Conservation (phyloP, 2,329 filamentous ascomycete genomes). For the Xylariaceae sp. region DNA sequence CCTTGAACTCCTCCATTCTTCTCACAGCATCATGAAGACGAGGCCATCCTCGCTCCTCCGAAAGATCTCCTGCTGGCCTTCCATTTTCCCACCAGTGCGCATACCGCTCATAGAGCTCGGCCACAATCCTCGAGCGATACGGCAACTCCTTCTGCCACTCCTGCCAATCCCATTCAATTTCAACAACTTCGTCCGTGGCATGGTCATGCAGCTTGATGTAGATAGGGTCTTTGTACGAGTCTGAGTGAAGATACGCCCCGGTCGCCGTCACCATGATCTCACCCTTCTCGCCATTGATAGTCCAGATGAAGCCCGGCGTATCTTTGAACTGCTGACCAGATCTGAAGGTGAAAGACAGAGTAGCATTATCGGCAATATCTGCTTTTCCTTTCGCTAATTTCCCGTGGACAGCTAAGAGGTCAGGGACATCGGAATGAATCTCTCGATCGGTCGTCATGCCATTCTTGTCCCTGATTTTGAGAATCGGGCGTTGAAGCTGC, state of each 20-base stretch:
- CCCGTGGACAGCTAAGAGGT: slow-evolving; percentile 51
- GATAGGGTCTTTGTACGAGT: slow-evolving; percentile 47
- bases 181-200: slow-evolving; percentile 51
- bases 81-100: slow-evolving; percentile 43
- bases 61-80: slow-evolving; percentile 17
- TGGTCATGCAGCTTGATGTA: slow-evolving; percentile 60
- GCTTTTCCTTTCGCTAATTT: slow-evolving; percentile 41
- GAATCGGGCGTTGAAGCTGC: slow-evolving; percentile 52
- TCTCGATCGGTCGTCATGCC: slow-evolving; percentile 41
- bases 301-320: slow-evolving; percentile 55
- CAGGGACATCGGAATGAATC: slow-evolving; percentile 51
- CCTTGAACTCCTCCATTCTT: slow-evolving; percentile 32
- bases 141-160: slow-evolving; percentile 56
- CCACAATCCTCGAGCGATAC: slow-evolving; percentile 55
- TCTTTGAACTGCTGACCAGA: slow-evolving; percentile 57
- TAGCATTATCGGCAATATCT: slow-evolving; percentile 43
- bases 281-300: slow-evolving; percentile 58
- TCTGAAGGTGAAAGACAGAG: slow-evolving; percentile 53
- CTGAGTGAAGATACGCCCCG: slow-evolving; percentile 39
- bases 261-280: slow-evolving; percentile 52
- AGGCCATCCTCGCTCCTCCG: slow-evolving; percentile 46
- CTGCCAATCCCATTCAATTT: slow-evolving; percentile 52
- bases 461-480: slow-evolving; percentile 44
- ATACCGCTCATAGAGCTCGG: slow-evolving; percentile 62
- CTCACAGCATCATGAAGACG: slow-evolving; percentile 46